Evolutionary conservation across 768 basidiomycete genomes (phyloP).

Genomic region (Suillus alpinus): DNA sequence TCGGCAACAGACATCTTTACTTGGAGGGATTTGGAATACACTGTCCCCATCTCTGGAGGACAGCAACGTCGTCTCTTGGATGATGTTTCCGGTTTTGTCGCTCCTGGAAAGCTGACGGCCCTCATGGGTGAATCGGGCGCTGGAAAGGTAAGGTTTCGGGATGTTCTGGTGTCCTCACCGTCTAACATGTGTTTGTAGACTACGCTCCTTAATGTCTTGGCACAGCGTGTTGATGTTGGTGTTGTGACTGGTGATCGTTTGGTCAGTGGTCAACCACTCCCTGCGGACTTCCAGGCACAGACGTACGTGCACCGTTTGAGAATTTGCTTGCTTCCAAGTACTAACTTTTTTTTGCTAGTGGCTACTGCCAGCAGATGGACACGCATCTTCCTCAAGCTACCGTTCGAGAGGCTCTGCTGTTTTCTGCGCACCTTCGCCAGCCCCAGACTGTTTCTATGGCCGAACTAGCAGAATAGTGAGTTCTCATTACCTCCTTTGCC

Average conservation of each 20-base stretch:
- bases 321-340: conserved; percentile 39
- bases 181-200: conserved; percentile 53
- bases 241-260: conserved; percentile 61
- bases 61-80: conserved; percentile 56
- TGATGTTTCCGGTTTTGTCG: conserved; percentile 76
- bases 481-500: not conserved
- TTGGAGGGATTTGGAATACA: conserved; percentile 78
- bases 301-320: conserved; percentile 73
- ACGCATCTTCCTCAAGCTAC: conserved; percentile 81
- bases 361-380: conserved; percentile 66
- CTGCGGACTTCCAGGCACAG: conserved; percentile 50
- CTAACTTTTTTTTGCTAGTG: conserved; percentile 19
- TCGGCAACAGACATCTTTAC: conserved; percentile 60
- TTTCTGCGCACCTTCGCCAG: conserved; percentile 83
- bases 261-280: conserved; percentile 62
- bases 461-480: conserved; percentile 68
- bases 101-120: conserved; percentile 85
- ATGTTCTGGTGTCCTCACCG: conserved; percentile 1
- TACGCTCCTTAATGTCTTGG: conserved; percentile 72
- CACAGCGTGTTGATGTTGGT: conserved; percentile 71
- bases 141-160: conserved; percentile 35
- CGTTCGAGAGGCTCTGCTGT: conserved; percentile 81
- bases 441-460: conserved; percentile 60
- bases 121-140: conserved; percentile 87
- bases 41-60: conserved; percentile 66